These are phyloP conservation scores for Vickermania spadyakhi DNA, from an alignment of 208 protist species.

Conservation along the genomic window DNA sequence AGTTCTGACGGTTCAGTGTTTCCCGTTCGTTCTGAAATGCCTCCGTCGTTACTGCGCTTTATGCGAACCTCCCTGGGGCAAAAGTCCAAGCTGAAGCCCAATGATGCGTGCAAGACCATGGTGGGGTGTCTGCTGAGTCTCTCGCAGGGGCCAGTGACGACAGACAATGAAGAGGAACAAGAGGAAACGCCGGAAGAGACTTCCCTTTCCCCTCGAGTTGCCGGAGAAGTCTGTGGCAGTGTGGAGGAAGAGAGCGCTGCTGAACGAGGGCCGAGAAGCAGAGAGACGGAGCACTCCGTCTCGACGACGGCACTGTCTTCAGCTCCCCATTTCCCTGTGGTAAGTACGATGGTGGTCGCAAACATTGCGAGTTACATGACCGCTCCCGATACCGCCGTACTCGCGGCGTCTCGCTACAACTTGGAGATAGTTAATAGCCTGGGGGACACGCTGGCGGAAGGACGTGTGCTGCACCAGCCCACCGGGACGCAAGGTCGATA, in stretches of 20 bases:
- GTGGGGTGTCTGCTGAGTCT: not conserved
- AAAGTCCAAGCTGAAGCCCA: not conserved
- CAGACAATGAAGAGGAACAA: not conserved
- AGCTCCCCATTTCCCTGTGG: not conserved
- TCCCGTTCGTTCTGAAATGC: not conserved
- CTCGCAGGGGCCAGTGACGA: not conserved
- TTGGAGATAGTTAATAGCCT: not conserved
- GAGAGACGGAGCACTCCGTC: too few relatives aligned
- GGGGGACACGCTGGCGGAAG: not conserved
- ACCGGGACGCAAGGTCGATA: not conserved
- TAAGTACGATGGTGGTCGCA: not conserved
- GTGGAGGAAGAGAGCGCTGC: too few relatives aligned
- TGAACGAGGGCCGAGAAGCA: too few relatives aligned
- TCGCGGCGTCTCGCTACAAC: not conserved
- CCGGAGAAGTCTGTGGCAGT: too few relatives aligned
- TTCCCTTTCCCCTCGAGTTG: too few relatives aligned
- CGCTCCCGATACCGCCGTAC: not conserved
- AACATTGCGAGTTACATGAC: not conserved
- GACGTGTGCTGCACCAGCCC: not conserved
- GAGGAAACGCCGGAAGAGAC: too few relatives aligned
- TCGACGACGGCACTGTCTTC: too few relatives aligned
- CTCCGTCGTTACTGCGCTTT: not conserved
- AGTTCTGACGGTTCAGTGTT: not conserved
- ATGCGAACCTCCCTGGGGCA: not conserved
- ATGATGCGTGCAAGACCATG: not conserved